Base-by-base conservation (phyloP, 2,329 filamentous ascomycete genomes). In the Aspergillus sp. region DNA sequence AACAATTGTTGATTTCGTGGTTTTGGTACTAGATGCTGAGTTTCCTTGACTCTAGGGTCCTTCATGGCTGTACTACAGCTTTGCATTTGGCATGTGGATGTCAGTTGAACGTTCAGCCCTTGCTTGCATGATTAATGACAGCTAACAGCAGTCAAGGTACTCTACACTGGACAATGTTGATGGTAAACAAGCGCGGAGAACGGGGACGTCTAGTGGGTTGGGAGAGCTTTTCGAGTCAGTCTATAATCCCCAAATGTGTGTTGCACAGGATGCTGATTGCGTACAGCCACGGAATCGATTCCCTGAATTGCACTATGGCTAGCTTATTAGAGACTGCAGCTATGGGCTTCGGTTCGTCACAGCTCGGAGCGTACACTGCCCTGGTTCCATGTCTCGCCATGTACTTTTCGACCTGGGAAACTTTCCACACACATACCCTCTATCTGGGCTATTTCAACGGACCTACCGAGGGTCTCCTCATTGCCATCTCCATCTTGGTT, bases 331-430 rank as follows among this genome's bases (percentile, higher is more conserved):
- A 96, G 69, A 91, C 88, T 4, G 91, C 88, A 10, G 90, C 91
- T 45, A 93, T 98, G 85, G 91, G 87, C 28, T 78, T 95, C 44
- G 93, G 93, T 36, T 81, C 86, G 3, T 88, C 86, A 12, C 83
- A 82, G 53, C 81, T 88, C 19, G 93, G 93, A 55, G 85, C 93
- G 48, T 94, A 95, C 65, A 97, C 93, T 1, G 89, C 90, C 1
- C 74, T 98, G 39, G 82, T 91, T 50, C 93, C 93, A 1, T 94
- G 89, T 58, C 73, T 98, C 40, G 88, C 93, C 50, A 98, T 98
- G 93, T 98, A 95, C 76, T 96, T 98, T 72, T 96, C 91, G 3
- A 98, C 93, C 2, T 98, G 93, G 93, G 93, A 98, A 72, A 98
- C 93, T 1, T 98, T 96, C 67, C 93, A 98, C 70, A 96, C 93